These are phyloP conservation scores for Chaetomium olivaceum DNA, from an alignment of 2,329 filamentous ascomycete genomes.

Conservation along the genomic window DNA sequence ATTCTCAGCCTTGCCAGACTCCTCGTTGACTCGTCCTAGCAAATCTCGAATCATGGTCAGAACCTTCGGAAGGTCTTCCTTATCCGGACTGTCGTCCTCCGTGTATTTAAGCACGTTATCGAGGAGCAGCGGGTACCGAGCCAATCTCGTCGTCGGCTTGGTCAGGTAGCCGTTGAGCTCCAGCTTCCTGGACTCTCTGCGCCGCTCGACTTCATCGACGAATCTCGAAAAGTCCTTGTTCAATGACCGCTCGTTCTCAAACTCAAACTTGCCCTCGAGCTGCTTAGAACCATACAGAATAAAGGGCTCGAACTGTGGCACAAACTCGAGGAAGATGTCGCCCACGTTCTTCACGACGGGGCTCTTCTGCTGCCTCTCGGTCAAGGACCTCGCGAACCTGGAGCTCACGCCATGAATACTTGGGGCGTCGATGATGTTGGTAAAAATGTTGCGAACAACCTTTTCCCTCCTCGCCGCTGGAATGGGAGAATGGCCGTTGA, in stretches of 20 bases:
- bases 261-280: slow-evolving; percentile 95
- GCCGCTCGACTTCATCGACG: slow-evolving; percentile 91
- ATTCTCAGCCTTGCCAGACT: slow-evolving; percentile 96
- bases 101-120: slow-evolving; percentile 93
- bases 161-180: slow-evolving; percentile 97
- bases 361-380: slow-evolving; percentile 83
- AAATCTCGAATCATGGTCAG: slow-evolving; percentile 84
- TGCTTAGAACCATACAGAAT: slow-evolving; percentile 96
- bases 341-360: slow-evolving; percentile 87
- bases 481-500: slow-evolving; percentile 67
- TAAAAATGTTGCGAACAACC: slow-evolving; percentile 92
- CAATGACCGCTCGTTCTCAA: slow-evolving; percentile 88
- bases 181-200: slow-evolving; percentile 94
- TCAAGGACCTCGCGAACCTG: slow-evolving; percentile 82
- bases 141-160: slow-evolving; percentile 93
- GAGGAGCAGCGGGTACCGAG: slow-evolving; percentile 86
- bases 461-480: slow-evolving; percentile 83
- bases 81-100: slow-evolving; percentile 83
- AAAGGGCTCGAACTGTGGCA: slow-evolving; percentile 91
- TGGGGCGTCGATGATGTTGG: slow-evolving; percentile 82
- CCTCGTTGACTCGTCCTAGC: slow-evolving; percentile 83
- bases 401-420: slow-evolving; percentile 89
- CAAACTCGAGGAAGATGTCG: slow-evolving; percentile 91
- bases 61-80: slow-evolving; percentile 87
- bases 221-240: slow-evolving; percentile 87